A percentile compares a stretch with the other conserved stretches of the same genome.
Conservation (phyloP, 2,329 filamentous ascomycete genomes). For the Clarireedia sp. region DNA sequence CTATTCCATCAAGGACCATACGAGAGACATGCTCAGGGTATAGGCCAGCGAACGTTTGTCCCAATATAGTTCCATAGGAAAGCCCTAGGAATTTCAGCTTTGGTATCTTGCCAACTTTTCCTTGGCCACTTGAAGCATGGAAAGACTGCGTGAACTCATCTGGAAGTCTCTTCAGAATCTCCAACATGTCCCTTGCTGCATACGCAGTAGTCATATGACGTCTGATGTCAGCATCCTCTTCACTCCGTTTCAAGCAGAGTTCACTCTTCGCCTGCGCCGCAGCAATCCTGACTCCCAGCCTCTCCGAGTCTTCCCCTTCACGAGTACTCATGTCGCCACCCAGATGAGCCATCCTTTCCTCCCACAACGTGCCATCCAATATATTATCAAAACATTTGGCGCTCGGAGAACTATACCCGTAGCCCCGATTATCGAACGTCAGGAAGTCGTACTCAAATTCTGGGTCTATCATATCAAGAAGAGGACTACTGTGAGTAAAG, state of each 20-base stretch:
- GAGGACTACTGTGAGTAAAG: background rate
- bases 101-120: background rate
- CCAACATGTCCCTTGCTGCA: conserved; percentile 6
- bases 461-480: conserved; percentile 1
- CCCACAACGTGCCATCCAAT: background rate
- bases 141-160: background rate
- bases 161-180: background rate
- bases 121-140: background rate
- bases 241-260: background rate
- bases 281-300: background rate
- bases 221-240: background rate
- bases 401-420: conserved; percentile 6
- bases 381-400: conserved; percentile 3
- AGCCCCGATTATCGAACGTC: conserved; percentile 4
- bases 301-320: background rate
- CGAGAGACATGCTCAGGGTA: conserved; percentile 5
- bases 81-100: conserved; percentile 5
- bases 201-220: background rate
- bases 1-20: conserved; percentile 3
- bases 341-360: conserved; percentile 2
- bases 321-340: background rate
- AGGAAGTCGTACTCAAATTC: conserved; percentile 1
- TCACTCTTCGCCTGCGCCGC: background rate
- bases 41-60: conserved; percentile 2
- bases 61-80: conserved; percentile 2